Percentiles rank a stretch among this genome's conserved stretches.
Evolutionary conservation across 1,284 basidiomycete genomes (phyloP).

Genomic region (Tilletia indica): DNA sequence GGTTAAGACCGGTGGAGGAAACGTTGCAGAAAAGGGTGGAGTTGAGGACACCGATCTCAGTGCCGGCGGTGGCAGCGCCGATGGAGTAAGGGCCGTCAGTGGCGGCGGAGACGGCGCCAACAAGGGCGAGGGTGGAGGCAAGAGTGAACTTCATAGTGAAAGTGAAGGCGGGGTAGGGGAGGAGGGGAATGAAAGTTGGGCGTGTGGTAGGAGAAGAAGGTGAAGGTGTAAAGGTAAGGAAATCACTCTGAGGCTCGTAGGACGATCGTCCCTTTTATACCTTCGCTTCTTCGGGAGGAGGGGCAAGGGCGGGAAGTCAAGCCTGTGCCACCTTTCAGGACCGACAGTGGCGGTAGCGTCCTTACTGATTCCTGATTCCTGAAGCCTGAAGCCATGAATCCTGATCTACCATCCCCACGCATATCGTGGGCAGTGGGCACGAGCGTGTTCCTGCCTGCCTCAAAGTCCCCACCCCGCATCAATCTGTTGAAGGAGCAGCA

Average conservation of each 20-base stretch:
- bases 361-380: no score
- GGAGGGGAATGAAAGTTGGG: neutral
- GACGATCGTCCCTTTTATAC: conserved; percentile 6
- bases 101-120: neutral
- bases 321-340: no score
- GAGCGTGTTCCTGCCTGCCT: no score
- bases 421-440: no score
- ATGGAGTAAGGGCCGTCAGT: conserved; percentile 14
- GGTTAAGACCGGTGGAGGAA: conserved; percentile 15
- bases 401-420: no score
- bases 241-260: neutral
- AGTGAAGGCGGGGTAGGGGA: neutral
- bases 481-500: no score
- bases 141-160: conserved; percentile 13
- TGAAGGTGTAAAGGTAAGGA: neutral
- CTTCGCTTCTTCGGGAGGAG: neutral
- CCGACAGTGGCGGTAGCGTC: no score
- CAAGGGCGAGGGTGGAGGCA: conserved; percentile 9
- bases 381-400: no score
- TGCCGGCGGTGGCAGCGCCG: conserved; percentile 12
- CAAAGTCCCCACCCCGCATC: no score
- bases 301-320: no score
- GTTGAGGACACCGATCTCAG: conserved; percentile 13
- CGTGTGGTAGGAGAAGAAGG: neutral
- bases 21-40: conserved; percentile 16